Percentiles rank a stretch among this genome's conserved stretches.
Evolutionary conservation across 2,329 filamentous ascomycete species (phyloP).

Genomic region (Exophiala sp.): DNA sequence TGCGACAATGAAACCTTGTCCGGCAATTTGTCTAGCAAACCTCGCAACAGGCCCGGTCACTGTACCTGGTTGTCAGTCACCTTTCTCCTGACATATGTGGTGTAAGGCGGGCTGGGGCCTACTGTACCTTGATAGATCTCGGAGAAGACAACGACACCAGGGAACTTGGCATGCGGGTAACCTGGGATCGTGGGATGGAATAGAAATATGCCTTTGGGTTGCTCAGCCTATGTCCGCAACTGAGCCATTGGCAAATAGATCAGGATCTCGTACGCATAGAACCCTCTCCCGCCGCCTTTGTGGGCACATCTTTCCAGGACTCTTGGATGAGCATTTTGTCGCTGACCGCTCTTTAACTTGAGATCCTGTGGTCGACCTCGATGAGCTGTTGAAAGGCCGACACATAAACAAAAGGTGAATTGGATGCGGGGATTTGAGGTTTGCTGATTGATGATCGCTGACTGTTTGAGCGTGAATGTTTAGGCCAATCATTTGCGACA

Average conservation of each 20-base stretch:
- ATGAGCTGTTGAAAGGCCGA: not conserved
- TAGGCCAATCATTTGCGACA: too few species aligned
- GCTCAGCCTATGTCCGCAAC: slow-evolving; percentile 12
- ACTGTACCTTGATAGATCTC: slow-evolving; percentile 97
- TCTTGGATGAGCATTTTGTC: slow-evolving; percentile 55
- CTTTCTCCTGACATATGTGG: too few species aligned
- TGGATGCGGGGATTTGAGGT: too few species aligned
- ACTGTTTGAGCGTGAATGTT: too few species aligned
- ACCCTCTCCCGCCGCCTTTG: slow-evolving; percentile 51
- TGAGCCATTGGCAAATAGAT: slow-evolving; percentile 9
- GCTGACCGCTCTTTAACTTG: not conserved
- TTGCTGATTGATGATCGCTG: too few species aligned
- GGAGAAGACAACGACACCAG: slow-evolving; percentile 80
- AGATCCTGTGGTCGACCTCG: not conserved
- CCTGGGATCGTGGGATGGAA: slow-evolving; percentile 80
- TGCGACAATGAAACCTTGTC: slow-evolving; percentile 87
- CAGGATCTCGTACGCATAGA: slow-evolving; percentile 48
- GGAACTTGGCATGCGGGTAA: slow-evolving; percentile 84
- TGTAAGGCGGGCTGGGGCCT: too few species aligned
- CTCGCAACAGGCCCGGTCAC: slow-evolving; percentile 85
- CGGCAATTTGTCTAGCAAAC: slow-evolving; percentile 85
- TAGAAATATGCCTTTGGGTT: slow-evolving; percentile 67
- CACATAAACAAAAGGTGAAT: too few species aligned
- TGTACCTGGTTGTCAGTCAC: slow-evolving; percentile 34
- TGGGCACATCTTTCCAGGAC: slow-evolving; percentile 54